Evolutionary conservation across 345 rosid species (phyloP).

Genomic region (Hevea brasiliensis): DNA sequence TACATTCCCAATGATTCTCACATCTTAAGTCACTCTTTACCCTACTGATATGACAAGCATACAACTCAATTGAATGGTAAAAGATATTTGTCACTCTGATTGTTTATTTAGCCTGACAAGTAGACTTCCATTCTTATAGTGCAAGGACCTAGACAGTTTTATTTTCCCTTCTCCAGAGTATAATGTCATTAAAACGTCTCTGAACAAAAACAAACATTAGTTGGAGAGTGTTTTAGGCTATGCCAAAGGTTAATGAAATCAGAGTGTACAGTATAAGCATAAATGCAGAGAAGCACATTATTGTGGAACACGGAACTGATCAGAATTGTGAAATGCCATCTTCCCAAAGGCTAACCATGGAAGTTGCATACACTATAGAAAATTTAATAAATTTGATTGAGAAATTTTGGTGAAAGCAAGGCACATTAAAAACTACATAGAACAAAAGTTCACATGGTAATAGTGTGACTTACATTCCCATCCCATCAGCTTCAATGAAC

Average conservation of each 20-base stretch:
- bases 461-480: conserved; percentile 36
- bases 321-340: neutral
- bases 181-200: neutral
- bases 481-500: conserved; percentile 24
- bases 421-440: neutral
- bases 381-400: neutral
- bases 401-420: neutral
- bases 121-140: neutral
- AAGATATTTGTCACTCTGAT: too few species aligned
- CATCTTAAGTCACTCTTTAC: too few species aligned
- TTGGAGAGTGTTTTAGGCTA: neutral
- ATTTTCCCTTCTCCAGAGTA: neutral
- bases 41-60: too few species aligned
- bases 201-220: neutral
- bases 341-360: neutral
- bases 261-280: neutral
- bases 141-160: neutral
- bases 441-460: neutral
- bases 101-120: too few species aligned
- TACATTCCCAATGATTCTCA: too few species aligned
- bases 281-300: neutral
- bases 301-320: neutral
- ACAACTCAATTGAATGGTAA: too few species aligned
- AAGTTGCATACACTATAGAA: neutral
- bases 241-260: neutral